These are phyloP conservation scores for Pyrenula aspistea DNA, from an alignment of 495 filamentous ascomycete genomes.

Conservation along the genomic window DNA sequence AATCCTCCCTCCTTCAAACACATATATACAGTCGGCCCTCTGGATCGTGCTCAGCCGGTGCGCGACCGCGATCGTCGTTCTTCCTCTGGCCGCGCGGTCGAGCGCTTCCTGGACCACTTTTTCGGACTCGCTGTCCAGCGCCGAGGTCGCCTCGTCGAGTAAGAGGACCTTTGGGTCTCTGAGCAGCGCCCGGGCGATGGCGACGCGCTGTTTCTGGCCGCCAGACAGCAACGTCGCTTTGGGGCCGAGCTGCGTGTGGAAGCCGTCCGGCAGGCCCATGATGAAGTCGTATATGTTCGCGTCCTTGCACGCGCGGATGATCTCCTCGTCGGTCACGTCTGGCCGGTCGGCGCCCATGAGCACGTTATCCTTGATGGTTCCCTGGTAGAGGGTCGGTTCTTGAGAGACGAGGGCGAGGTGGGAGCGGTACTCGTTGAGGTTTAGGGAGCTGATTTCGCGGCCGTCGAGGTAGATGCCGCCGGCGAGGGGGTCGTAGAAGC, in stretches of 20 bases:
- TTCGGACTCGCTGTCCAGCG: slow-evolving; percentile 41
- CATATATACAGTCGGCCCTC: slow-evolving; percentile 25
- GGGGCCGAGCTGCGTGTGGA: slow-evolving; percentile 15
- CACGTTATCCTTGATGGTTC: slow-evolving; percentile 34
- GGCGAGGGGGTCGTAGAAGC: slow-evolving; percentile 33
- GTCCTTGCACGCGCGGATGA: slow-evolving; percentile 15
- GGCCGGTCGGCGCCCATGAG: slow-evolving; percentile 19
- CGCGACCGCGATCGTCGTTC: slow-evolving; percentile 28
- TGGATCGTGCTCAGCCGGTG: slow-evolving; percentile 22
- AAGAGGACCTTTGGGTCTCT: slow-evolving; percentile 33
- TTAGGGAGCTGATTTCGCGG: slow-evolving; percentile 5
- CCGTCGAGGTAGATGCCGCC: slow-evolving; percentile 21
- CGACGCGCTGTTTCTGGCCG: slow-evolving; percentile 43
- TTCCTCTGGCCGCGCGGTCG: slow-evolving; percentile 14
- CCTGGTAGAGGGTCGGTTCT: slow-evolving; percentile 27
- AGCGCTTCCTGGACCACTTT: slow-evolving; percentile 22
- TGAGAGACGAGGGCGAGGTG: slow-evolving; percentile 25
- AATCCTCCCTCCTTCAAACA: slow-evolving; percentile 20
- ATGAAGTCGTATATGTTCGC: slow-evolving; percentile 25
- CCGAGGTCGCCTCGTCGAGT: slow-evolving; percentile 46
- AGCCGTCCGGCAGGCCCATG: slow-evolving; percentile 17
- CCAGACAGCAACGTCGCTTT: slow-evolving; percentile 15
- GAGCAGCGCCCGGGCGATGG: slow-evolving; percentile 37
- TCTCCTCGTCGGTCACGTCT: slow-evolving; percentile 7
- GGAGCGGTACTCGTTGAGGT: slow-evolving; percentile 13